Evolutionary conservation across 2,329 filamentous ascomycete species (phyloP).

Genomic region (Penicillium sp.): DNA sequence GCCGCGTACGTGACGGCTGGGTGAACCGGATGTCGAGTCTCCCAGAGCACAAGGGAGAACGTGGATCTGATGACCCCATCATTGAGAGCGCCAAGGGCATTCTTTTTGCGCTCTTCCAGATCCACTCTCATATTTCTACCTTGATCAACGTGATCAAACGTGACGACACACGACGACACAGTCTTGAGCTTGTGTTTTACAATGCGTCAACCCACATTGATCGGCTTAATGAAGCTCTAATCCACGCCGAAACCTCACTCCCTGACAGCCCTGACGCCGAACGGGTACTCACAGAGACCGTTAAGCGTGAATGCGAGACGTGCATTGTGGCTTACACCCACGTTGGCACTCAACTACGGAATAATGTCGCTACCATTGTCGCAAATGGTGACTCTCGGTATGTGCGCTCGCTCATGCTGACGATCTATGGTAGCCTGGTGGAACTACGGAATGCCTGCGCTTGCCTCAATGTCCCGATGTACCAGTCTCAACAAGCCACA

Average conservation of each 20-base stretch:
- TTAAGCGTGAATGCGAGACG: slow-evolving; percentile 50
- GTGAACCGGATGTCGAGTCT: slow-evolving; percentile 58
- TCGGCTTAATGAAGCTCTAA: slow-evolving; percentile 57
- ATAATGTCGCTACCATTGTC: slow-evolving; percentile 54
- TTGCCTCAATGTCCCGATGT: slow-evolving; percentile 50
- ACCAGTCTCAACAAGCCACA: slow-evolving; percentile 28
- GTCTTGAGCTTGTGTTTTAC: slow-evolving; percentile 58
- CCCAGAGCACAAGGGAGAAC: slow-evolving; percentile 56
- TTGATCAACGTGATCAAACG: slow-evolving; percentile 51
- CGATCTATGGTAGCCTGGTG: slow-evolving; percentile 59
- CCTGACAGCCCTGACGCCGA: slow-evolving; percentile 54
- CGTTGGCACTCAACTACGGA: slow-evolving; percentile 52
- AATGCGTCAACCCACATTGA: slow-evolving; percentile 59
- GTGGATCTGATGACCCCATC: slow-evolving; percentile 50
- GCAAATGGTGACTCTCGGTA: slow-evolving; percentile 58
- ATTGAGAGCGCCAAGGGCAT: slow-evolving; percentile 59
- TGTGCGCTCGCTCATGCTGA: slow-evolving; percentile 60
- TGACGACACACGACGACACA: slow-evolving; percentile 50
- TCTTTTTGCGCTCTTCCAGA: slow-evolving; percentile 56
- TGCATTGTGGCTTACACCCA: slow-evolving; percentile 54
- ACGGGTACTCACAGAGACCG: slow-evolving; percentile 40
- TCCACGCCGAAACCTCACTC: slow-evolving; percentile 51
- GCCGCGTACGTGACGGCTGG: slow-evolving; percentile 45
- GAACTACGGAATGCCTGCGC: slow-evolving; percentile 62
- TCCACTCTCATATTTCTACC: slow-evolving; percentile 50